Conservation (phyloP, 768 basidiomycete genomes). For the Mrakia blollopis region DNA sequence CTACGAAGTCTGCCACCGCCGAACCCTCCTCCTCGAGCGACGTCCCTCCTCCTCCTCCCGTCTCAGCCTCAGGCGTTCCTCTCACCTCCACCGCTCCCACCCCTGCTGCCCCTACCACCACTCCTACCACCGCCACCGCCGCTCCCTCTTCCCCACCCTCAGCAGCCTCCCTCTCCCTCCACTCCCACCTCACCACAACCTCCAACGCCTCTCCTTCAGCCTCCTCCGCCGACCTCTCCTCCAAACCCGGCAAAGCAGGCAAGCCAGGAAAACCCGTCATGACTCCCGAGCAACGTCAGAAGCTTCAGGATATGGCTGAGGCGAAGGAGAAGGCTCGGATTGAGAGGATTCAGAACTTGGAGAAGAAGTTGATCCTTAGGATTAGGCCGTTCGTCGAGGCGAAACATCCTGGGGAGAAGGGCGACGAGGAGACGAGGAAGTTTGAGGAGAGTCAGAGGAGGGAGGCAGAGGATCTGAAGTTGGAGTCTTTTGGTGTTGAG, state of each 20-base stretch:
- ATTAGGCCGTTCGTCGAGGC: slow-evolving; percentile 88
- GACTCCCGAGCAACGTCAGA: slow-evolving; percentile 76
- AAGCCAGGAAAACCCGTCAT: slow-evolving; percentile 49
- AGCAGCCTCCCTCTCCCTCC: slow-evolving; percentile 24
- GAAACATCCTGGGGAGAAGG: slow-evolving; percentile 40
- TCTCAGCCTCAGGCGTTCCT: slow-evolving; percentile 31
- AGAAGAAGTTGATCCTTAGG: slow-evolving; percentile 74
- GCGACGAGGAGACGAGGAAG: slow-evolving; percentile 70
- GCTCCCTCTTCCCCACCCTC: slow-evolving; percentile 33
- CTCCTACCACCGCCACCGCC: slow-evolving; percentile 25
- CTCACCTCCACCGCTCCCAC: slow-evolving; percentile 31
- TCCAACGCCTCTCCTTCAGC: not conserved
- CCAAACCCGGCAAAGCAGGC: slow-evolving; percentile 37
- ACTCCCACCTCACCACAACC: slow-evolving; percentile 33
- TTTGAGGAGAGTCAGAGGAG: slow-evolving; percentile 71
- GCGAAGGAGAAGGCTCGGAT: slow-evolving; percentile 62
- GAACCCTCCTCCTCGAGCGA: not conserved
- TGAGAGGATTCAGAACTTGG: slow-evolving; percentile 63
- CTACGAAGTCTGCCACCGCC: slow-evolving; percentile 14
- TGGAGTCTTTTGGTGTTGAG: slow-evolving; percentile 97
- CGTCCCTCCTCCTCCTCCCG: not conserved
- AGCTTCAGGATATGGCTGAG: slow-evolving; percentile 72
- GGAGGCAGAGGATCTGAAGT: slow-evolving; percentile 90
- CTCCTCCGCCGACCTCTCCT: slow-evolving; percentile 19
- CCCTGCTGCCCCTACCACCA: slow-evolving; percentile 34